These are phyloP conservation scores for Russula ochroleuca DNA, from an alignment of 768 basidiomycete genomes.

Conservation along the genomic window DNA sequence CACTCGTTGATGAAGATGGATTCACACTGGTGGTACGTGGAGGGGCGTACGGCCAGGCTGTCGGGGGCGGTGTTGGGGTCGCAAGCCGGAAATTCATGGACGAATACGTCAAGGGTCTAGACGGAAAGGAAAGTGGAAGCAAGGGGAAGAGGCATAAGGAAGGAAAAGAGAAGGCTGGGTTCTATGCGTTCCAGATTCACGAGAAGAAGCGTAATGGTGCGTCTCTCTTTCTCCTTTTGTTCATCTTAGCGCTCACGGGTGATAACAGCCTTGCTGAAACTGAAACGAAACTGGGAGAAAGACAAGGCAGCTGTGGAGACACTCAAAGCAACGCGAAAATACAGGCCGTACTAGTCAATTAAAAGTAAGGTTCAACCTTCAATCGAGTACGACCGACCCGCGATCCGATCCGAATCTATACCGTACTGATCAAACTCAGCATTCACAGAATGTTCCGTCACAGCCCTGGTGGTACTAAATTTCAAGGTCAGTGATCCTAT, in stretches of 20 bases:
- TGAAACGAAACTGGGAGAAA: slow-evolving; percentile 78
- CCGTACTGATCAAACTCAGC: background rate
- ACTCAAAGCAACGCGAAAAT: slow-evolving; percentile 71
- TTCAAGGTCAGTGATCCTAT: background rate
- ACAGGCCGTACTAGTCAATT: slow-evolving; percentile 71
- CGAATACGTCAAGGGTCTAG: slow-evolving; percentile 23
- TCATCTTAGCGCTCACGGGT: slow-evolving; percentile 6
- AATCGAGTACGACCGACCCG: background rate
- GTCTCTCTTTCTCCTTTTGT: slow-evolving; percentile 24
- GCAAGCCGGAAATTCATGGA: slow-evolving; percentile 55
- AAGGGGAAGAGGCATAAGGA: slow-evolving; percentile 60
- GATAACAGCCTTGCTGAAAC: slow-evolving; percentile 47
- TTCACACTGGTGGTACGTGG: slow-evolving; percentile 93
- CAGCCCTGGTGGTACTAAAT: background rate
- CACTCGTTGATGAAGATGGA: slow-evolving; percentile 89
- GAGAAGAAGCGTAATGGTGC: slow-evolving; percentile 84
- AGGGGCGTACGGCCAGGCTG: slow-evolving; percentile 82
- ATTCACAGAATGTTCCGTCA: background rate
- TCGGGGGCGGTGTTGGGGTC: slow-evolving; percentile 73
- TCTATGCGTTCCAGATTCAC: slow-evolving; percentile 88
- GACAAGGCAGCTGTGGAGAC: slow-evolving; percentile 84
- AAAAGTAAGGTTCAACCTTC: background rate
- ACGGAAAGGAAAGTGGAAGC: slow-evolving; percentile 32
- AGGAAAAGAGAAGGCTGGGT: slow-evolving; percentile 56
- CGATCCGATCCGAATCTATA: background rate